Evolutionary conservation across 116 monocot genomes (phyloP).

Genomic region (Posidonia oceanica): DNA sequence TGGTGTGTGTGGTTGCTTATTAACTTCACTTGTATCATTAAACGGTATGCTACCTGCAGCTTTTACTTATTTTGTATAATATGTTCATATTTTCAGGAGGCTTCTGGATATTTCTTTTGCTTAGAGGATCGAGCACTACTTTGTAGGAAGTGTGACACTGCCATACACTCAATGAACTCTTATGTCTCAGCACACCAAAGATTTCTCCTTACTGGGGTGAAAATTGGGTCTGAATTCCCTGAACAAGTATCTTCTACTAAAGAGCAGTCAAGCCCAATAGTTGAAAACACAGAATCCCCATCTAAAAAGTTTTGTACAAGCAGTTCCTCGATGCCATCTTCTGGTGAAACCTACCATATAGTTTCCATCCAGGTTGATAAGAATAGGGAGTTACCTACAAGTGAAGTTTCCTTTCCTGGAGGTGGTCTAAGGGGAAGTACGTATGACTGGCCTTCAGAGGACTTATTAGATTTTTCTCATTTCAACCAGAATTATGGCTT

Average conservation of each 20-base stretch:
- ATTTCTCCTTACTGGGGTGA: slow-evolving; percentile 83
- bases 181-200: slow-evolving; percentile 61
- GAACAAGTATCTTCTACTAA: slow-evolving; percentile 26
- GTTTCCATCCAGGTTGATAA: slow-evolving; percentile 18
- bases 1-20: too few species aligned
- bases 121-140: slow-evolving; percentile 81
- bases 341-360: slow-evolving; percentile 24
- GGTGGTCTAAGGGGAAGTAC: slow-evolving; percentile 18
- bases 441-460: slow-evolving; percentile 57
- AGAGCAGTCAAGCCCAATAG: slow-evolving; percentile 10
- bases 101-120: slow-evolving; percentile 81
- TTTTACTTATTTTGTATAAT: background rate
- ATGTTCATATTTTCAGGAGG: slow-evolving; percentile 37
- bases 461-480: slow-evolving; percentile 50
- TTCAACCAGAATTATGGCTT: slow-evolving; percentile 51
- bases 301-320: slow-evolving; percentile 11
- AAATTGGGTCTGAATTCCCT: slow-evolving; percentile 50
- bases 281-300: slow-evolving; percentile 4
- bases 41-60: too few species aligned
- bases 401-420: slow-evolving; percentile 20
- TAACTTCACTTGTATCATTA: too few species aligned
- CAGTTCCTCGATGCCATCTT: slow-evolving; percentile 8
- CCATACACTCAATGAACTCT: slow-evolving; percentile 62
- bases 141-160: slow-evolving; percentile 69
- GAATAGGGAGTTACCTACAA: slow-evolving; percentile 5